phyloP scores from a whole-genome alignment of 2,329 filamentous ascomycete species.

The Aspergillus melleus region DNA sequence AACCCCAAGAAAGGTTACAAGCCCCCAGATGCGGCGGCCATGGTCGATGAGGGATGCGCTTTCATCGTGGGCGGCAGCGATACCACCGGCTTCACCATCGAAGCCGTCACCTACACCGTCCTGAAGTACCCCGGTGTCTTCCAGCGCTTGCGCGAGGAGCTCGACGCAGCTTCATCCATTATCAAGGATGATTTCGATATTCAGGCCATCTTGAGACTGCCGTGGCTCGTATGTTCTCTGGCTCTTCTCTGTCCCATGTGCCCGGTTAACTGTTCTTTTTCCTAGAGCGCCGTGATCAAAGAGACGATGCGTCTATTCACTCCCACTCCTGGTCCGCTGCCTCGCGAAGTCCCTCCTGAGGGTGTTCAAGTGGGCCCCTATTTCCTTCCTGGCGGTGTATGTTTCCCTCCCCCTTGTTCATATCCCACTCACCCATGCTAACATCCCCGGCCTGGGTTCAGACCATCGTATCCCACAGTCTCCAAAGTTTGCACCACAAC shows the following conservation, averaged over 20 bases:
- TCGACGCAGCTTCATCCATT: not conserved
- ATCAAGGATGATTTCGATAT: not conserved
- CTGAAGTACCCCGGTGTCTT: not conserved
- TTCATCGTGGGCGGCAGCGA: not conserved
- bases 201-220: not conserved
- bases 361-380: not conserved
- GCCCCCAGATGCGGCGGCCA: not conserved
- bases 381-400: not conserved
- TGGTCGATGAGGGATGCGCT: not conserved
- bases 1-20: not conserved
- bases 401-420: not conserved
- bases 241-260: no score
- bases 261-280: no score
- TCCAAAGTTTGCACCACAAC: not conserved
- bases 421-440: not conserved
- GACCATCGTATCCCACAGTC: no score
- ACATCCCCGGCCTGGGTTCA: no score
- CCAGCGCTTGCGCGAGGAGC: not conserved
- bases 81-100: not conserved
- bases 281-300: not conserved
- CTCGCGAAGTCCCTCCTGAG: not conserved
- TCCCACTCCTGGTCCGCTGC: not conserved
- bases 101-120: not conserved
- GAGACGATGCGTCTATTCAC: not conserved
- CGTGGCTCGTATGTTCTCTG: not conserved